Percentiles rank a stretch among this genome's conserved stretches.
Evolutionary conservation across 2,329 filamentous ascomycete species (phyloP).

Genomic region (Talaromyces sp.): DNA sequence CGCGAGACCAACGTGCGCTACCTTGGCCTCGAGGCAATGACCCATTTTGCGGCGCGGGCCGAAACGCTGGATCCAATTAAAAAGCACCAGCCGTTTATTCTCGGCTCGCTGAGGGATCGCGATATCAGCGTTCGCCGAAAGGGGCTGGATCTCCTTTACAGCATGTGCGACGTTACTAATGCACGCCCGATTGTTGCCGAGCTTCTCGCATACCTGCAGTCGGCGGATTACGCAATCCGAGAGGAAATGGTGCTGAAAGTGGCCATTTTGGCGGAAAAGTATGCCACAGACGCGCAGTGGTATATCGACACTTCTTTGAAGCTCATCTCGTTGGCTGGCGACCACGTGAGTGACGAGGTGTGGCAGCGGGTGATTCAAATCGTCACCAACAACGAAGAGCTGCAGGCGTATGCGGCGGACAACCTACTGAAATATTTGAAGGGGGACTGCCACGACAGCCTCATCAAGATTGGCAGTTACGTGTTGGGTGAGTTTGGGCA

Average conservation of each 20-base stretch:
- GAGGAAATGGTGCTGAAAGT: conserved; percentile 99
- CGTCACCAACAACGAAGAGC: conserved; percentile 96
- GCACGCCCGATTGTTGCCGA: conserved; percentile 90
- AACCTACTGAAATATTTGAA: conserved; percentile 91
- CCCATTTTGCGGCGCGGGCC: conserved; percentile 85
- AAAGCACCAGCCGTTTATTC: conserved; percentile 93
- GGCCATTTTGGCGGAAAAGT: conserved; percentile 96
- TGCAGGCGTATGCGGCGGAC: conserved; percentile 93
- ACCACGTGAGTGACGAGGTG: conserved; percentile 97
- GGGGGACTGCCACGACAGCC: conserved; percentile 87
- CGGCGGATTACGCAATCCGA: conserved; percentile 92
- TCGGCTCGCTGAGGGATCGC: conserved; percentile 86
- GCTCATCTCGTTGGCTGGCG: conserved; percentile 91
- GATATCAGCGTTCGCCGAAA: conserved; percentile 97
- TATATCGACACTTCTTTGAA: conserved; percentile 97
- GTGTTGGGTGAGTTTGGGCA: conserved; percentile 96
- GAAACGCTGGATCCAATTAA: conserved; percentile 97
- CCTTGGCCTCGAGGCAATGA: conserved; percentile 94
- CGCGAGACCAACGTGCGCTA: conserved; percentile 97
- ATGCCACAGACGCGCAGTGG: conserved; percentile 97
- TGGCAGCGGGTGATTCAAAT: conserved; percentile 99
- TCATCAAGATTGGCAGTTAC: conserved; percentile 97
- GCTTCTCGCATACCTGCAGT: conserved; percentile 88
- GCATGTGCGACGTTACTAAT: conserved; percentile 98
- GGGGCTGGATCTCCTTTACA: conserved; percentile 92